phyloP scores from a whole-genome alignment of 2,329 filamentous ascomycete genomes.

The Talaromyces sp. region DNA sequence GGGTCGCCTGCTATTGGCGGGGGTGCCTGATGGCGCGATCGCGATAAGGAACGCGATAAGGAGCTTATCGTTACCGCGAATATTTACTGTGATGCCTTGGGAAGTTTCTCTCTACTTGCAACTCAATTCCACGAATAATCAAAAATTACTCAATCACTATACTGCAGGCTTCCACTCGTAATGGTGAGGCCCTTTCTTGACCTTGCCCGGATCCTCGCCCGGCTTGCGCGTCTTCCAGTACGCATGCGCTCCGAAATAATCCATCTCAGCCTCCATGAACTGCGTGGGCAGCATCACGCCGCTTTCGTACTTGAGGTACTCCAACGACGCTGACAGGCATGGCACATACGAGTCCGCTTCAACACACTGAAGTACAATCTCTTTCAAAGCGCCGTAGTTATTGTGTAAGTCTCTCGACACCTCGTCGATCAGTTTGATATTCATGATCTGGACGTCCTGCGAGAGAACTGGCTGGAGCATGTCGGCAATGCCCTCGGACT shows the following conservation, averaged over 20 bases:
- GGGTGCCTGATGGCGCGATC: not conserved
- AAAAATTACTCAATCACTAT: not conserved
- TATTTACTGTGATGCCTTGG: no score
- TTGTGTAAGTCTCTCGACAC: slow-evolving; percentile 51
- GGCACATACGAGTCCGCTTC: slow-evolving; percentile 57
- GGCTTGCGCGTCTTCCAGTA: slow-evolving; percentile 51
- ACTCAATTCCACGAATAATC: not conserved
- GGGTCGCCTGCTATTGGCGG: not conserved
- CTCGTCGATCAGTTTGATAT: slow-evolving; percentile 36
- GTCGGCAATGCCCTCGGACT: slow-evolving; percentile 59
- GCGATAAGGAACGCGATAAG: not conserved
- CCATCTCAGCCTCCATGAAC: slow-evolving; percentile 66
- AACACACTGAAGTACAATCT: slow-evolving; percentile 50
- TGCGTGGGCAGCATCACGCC: slow-evolving; percentile 58
- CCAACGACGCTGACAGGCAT: slow-evolving; percentile 56
- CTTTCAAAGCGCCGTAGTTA: slow-evolving; percentile 49
- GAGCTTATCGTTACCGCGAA: not conserved
- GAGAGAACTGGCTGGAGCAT: slow-evolving; percentile 43
- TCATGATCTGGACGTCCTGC: slow-evolving; percentile 23
- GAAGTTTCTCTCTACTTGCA: not conserved
- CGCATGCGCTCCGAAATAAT: slow-evolving; percentile 65
- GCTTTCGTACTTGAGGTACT: slow-evolving; percentile 61
- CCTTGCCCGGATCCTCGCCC: slow-evolving; percentile 47
- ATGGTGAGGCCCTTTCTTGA: slow-evolving; percentile 55
- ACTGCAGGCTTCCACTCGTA: slow-evolving; percentile 55